phyloP scores from a whole-genome alignment of 2,329 filamentous ascomycete genomes.

The Bipolaris gigantea region DNA sequence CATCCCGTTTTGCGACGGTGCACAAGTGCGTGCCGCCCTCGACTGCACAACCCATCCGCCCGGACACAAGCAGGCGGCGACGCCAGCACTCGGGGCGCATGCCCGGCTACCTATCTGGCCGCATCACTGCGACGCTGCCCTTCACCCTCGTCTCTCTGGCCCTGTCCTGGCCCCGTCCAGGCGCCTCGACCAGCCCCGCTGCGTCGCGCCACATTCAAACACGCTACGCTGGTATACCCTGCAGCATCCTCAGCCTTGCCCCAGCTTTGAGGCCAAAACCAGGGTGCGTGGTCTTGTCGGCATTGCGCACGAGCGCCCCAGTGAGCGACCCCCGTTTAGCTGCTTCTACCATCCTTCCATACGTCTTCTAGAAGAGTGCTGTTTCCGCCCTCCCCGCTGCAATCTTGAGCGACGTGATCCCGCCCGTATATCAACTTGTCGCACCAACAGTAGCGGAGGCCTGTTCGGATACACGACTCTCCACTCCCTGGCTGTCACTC shows the following conservation, averaged over 20 bases:
- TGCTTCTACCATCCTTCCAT: conserved; percentile 36
- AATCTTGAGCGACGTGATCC: conserved; percentile 40
- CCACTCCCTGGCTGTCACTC: conserved; percentile 34
- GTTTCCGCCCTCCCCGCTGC: conserved; percentile 40
- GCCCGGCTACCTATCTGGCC: too few species aligned
- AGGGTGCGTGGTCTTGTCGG: conserved; percentile 29
- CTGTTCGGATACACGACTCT: conserved; percentile 38
- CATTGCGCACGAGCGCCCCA: conserved; percentile 33
- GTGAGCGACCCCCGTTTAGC: conserved; percentile 38
- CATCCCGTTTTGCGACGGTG: conserved; percentile 9
- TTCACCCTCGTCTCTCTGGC: not conserved
- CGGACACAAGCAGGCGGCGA: conserved; percentile 3
- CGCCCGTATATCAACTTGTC: conserved; percentile 40
- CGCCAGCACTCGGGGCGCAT: not conserved
- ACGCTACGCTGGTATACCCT: conserved; percentile 31
- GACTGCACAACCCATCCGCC: not conserved
- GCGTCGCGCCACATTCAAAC: conserved; percentile 28
- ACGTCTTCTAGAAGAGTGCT: conserved; percentile 43
- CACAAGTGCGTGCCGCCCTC: too few species aligned
- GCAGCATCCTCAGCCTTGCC: conserved; percentile 41
- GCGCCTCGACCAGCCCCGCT: not conserved
- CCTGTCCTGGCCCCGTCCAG: not conserved
- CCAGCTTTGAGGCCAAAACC: conserved; percentile 39
- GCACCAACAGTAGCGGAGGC: conserved; percentile 39
- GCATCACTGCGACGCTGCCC: not conserved